Evolutionary conservation across 495 filamentous ascomycete species (phyloP), one percentile per base, ranked within the genome.

Genomic region (Neurospora hispaniola): DNA sequence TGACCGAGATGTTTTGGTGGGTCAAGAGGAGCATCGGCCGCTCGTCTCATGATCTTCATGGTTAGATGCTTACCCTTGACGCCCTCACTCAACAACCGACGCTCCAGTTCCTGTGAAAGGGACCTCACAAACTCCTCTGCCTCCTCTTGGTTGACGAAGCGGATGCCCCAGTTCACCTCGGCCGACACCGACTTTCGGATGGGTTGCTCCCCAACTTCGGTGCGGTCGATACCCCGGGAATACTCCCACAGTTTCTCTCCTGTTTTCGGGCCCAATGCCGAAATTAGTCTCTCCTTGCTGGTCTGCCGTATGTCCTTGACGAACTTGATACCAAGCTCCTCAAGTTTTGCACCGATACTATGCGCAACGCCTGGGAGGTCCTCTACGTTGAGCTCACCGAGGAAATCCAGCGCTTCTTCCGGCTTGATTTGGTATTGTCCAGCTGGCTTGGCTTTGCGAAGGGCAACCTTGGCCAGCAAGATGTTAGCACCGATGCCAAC

Each of bases 131-230:
- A 99, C 70, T 94, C 91, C 59, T 98, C 96, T 0, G 92, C 93
- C 80, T 99, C 95, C 8, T 88, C 88, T 73, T 97, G 93, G 68
- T 87, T 96, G 71, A 93, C 89, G 76, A 99, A 99, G 40, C 96
- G 90, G 70, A 99, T 96, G 3, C 96, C 96, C 96, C 96, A 99
- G 76, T 97, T 99, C 73, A 99, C 93, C 74, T 98, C 94, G 0
- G 94, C 95, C 2, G 94, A 97, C 14, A 98, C 92, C 0, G 94
- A 97, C 78, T 98, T 97, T 42, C 96, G 88, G 16, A 86, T 82
- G 9, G 84, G 84, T 78, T 94, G 91, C 66, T 94, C 91, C 42
- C 96, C 96, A 39, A 98, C 93, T 80, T 97, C 94, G 0, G 89
- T 85, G 59, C 87, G 85, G 80, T 99, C 96, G 71, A 98, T 93